phyloP scores from a whole-genome alignment of 495 filamentous ascomycete species.

The Daldinia childiae region DNA sequence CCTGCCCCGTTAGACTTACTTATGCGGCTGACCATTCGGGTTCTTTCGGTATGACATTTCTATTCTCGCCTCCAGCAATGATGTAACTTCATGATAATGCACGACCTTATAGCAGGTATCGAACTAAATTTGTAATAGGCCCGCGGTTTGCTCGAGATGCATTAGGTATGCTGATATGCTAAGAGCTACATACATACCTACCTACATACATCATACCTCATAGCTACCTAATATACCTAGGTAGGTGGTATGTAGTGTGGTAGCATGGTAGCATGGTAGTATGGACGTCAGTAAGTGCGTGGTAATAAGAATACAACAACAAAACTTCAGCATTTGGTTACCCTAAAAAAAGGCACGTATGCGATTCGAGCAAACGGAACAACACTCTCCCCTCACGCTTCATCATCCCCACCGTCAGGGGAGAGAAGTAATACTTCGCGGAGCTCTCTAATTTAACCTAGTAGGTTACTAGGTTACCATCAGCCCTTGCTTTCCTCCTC shows the following conservation, averaged over 20 bases:
- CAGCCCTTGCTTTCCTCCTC: slow-evolving; percentile 25
- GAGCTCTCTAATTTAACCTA: slow-evolving; percentile 7
- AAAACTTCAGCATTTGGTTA: not conserved
- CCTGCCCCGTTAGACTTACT: slow-evolving; percentile 5
- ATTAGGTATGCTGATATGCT: not conserved
- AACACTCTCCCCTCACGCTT: not conserved
- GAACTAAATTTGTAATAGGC: not conserved
- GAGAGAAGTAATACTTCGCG: not conserved
- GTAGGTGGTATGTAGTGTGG: not conserved
- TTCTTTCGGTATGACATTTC: slow-evolving; percentile 19
- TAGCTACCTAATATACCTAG: too few relatives aligned
- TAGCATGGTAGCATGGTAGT: not conserved
- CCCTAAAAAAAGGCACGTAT: not conserved
- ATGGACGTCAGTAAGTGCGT: not conserved
- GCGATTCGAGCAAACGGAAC: not conserved
- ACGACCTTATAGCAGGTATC: not conserved
- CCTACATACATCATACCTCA: not conserved
- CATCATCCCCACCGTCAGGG: not conserved
- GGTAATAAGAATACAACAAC: not conserved
- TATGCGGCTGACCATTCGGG: slow-evolving; percentile 30
- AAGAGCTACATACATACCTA: not conserved
- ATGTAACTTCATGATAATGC: slow-evolving; percentile 15
- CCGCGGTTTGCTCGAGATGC: not conserved
- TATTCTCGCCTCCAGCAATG: slow-evolving; percentile 12
- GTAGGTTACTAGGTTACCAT: not conserved